These are phyloP conservation scores for Rhodomyrtus tomentosa DNA, from an alignment of 345 rosid genomes.

Conservation along the genomic window DNA sequence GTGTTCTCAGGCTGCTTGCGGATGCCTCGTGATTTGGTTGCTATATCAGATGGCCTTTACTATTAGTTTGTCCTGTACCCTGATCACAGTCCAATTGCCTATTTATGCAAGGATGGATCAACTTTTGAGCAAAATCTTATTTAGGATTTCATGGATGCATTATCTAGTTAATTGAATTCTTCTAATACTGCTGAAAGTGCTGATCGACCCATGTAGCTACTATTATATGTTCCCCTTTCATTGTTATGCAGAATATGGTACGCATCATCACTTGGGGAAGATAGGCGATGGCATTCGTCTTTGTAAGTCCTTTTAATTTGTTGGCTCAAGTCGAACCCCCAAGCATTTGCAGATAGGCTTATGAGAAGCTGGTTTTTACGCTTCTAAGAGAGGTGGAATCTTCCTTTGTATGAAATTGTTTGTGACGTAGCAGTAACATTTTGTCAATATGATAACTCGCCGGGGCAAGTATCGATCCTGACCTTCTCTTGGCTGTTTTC, in stretches of 20 bases:
- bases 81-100: background rate
- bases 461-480: conserved; percentile 86
- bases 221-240: background rate
- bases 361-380: background rate
- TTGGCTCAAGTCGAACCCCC: background rate
- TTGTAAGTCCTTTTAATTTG: conserved; percentile 40
- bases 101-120: background rate
- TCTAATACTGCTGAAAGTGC: background rate
- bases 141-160: background rate
- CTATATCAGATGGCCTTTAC: background rate
- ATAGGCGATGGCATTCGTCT: conserved; percentile 81
- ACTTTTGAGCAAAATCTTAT: background rate
- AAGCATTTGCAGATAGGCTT: background rate
- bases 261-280: conserved; percentile 64
- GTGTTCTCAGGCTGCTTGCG: background rate
- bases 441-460: background rate
- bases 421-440: background rate
- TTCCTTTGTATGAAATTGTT: background rate
- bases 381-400: background rate
- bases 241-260: conserved; percentile 63
- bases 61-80: background rate
- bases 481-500: conserved; percentile 88
- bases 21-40: background rate
- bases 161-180: background rate
- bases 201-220: background rate